Evolutionary conservation across 805 yeast genomes (phyloP).

Genomic region (Tetrapisispora taiwanensis): DNA sequence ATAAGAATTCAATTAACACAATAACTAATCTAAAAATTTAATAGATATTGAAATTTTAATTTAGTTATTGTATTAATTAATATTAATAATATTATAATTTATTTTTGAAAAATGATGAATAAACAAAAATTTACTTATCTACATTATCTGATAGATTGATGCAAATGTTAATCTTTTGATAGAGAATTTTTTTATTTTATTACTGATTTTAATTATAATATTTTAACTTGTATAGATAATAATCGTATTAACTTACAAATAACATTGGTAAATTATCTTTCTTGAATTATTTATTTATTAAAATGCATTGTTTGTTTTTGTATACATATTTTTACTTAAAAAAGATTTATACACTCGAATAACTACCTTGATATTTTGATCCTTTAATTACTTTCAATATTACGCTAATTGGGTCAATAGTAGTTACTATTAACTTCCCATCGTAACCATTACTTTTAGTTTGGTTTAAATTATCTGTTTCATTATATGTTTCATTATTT

Average conservation of each 20-base stretch:
- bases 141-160: slow-evolving; percentile 6
- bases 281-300: no score
- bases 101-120: slow-evolving; percentile 5
- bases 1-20: no score
- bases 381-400: slow-evolving; percentile 13
- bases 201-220: slow-evolving; percentile 4
- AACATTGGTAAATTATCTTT: no score
- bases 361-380: neutral
- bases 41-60: neutral
- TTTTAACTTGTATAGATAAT: no score
- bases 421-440: slow-evolving; percentile 32
- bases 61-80: neutral
- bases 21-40: no score
- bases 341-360: slow-evolving; percentile 3
- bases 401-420: slow-evolving; percentile 28
- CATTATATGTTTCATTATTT: slow-evolving; percentile 3
- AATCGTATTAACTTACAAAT: neutral
- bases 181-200: neutral
- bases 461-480: slow-evolving; percentile 8
- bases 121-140: slow-evolving; percentile 4
- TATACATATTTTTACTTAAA: neutral
- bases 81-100: no score
- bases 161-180: slow-evolving; percentile 5
- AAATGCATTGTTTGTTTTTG: no score
- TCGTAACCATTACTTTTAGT: slow-evolving; percentile 36